phyloP scores from a whole-genome alignment of 2,329 filamentous ascomycete species.

The Verticillium tricorpus region DNA sequence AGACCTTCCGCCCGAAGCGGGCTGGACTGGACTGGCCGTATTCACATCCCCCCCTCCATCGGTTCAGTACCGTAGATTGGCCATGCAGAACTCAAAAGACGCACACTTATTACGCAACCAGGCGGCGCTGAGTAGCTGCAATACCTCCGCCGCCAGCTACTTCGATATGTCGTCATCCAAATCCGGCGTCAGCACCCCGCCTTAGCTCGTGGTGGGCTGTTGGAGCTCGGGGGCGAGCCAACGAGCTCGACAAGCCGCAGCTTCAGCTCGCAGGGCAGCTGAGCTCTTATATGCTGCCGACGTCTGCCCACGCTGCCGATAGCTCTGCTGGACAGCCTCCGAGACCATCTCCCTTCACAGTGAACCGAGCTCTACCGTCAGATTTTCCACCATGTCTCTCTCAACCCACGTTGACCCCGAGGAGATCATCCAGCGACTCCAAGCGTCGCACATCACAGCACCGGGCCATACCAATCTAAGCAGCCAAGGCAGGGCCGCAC shows the following conservation, averaged over 20 bases:
- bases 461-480: slow-evolving; percentile 28
- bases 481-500: slow-evolving; percentile 36
- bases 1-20: not conserved
- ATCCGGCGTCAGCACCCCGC: not conserved
- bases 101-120: slow-evolving; percentile 3
- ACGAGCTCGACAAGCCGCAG: not conserved
- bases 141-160: not conserved
- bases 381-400: slow-evolving; percentile 9
- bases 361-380: not conserved
- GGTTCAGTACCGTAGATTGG: not conserved
- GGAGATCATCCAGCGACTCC: slow-evolving; percentile 49
- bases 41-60: not conserved
- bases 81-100: not conserved
- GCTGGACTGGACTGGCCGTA: not conserved
- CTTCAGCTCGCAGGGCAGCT: not conserved
- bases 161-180: slow-evolving; percentile 1
- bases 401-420: slow-evolving; percentile 40
- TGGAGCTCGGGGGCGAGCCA: not conserved
- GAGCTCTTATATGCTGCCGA: not conserved
- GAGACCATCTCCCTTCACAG: not conserved
- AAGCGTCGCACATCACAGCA: slow-evolving; percentile 34
- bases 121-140: not conserved
- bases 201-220: not conserved
- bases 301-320: not conserved
- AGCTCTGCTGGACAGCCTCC: slow-evolving; percentile 16